phyloP scores from a whole-genome alignment of 257 asterid genomes.

The Solanum dulcamara region DNA sequence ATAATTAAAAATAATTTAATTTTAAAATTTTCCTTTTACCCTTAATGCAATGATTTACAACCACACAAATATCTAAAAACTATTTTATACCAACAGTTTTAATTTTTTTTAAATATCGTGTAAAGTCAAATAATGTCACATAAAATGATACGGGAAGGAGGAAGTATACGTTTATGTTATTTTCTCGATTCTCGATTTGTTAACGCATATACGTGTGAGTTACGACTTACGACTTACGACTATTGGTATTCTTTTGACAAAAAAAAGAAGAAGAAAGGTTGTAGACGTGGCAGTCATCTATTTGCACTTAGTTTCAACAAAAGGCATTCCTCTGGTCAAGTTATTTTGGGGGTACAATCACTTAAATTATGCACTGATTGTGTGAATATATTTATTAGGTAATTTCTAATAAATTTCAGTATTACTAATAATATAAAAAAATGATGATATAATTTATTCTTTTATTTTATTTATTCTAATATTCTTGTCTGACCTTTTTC shows the following conservation, averaged over 20 bases:
- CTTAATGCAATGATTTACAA: too few relatives aligned
- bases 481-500: too few relatives aligned
- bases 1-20: too few relatives aligned
- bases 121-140: too few relatives aligned
- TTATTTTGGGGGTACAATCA: background rate
- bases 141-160: too few relatives aligned
- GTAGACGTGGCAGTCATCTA: background rate
- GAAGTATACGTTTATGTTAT: background rate
- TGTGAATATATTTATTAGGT: background rate
- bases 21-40: too few relatives aligned
- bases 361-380: background rate
- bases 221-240: background rate
- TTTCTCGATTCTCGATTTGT: background rate
- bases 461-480: too few relatives aligned
- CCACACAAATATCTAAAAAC: too few relatives aligned
- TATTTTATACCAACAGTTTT: too few relatives aligned
- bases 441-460: too few relatives aligned
- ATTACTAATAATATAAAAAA: too few relatives aligned
- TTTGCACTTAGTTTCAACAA: background rate
- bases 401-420: background rate
- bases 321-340: background rate
- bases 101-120: too few relatives aligned
- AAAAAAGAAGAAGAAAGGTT: background rate
- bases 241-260: background rate
- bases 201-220: background rate